Evolutionary conservation across 2,329 filamentous ascomycete genomes (phyloP), one percentile per base, ranked within the genome.

Genomic region (Magnaporthiopsis rhizophila): DNA sequence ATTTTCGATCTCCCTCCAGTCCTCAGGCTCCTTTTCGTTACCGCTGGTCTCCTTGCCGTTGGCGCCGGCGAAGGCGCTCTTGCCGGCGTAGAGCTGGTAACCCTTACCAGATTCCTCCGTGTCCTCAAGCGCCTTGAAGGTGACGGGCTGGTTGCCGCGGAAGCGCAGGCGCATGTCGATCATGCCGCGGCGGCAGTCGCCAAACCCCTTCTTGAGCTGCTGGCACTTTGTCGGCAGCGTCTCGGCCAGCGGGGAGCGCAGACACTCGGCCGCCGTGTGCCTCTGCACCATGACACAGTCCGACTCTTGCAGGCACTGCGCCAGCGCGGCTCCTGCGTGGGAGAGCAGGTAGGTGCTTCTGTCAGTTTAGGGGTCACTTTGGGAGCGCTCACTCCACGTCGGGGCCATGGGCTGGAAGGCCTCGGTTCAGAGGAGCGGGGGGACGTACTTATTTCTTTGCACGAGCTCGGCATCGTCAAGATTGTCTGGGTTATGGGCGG

Each of bases 131-230:
- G 81, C 78, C 72, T 80, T 81, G 69, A 89, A 85, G 30, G 86
- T 82, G 68, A 96, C 88, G 64, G 95, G 92, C 75, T 92, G 86
- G 80, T 98, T 98, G 65, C 95, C 95, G 64, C 95, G 86, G 78
- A 99, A 98, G 45, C 95, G 89, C 80, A 98, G 98, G 75, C 95
- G 91, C 95, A 99, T 99, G 76, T 99, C 95, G 70, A 98, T 90
- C 86, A 96, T 87, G 69, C 95, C 95, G 69, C 94, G 90, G 73
- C 96, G 96, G 84, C 95, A 99, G 74, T 97, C 91, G 75, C 91
- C 90, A 72, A 96, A 95, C 59, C 92, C 92, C 75, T 92, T 93
- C 75, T 94, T 92, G 66, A 99, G 84, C 77, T 97, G 94, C 74
- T 94, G 92, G 79, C 95, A 99, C 77, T 89, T 88, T 30, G 85